These are phyloP conservation scores for Prototheca wickerhamii DNA, from an alignment of 163 green algal genomes.

Conservation along the genomic window DNA sequence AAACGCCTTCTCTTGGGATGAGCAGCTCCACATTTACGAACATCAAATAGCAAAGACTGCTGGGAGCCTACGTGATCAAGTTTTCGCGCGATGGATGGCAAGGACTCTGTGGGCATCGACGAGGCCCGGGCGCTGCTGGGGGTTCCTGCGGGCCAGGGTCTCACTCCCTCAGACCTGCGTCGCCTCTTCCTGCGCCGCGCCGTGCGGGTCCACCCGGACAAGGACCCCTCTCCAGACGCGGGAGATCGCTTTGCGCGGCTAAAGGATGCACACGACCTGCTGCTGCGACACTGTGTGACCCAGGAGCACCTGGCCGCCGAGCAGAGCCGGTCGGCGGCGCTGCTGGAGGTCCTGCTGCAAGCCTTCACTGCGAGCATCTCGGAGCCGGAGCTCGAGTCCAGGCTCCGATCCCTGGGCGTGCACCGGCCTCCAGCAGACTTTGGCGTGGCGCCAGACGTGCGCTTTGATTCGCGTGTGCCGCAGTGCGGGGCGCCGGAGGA, in stretches of 20 bases:
- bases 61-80: too few relatives aligned
- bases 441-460: neutral
- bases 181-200: constrained; percentile 76
- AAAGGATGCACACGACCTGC: constrained; percentile 15
- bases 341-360: neutral
- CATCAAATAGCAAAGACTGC: too few relatives aligned
- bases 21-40: too few relatives aligned
- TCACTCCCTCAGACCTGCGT: constrained; percentile 37
- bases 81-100: too few relatives aligned
- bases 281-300: neutral
- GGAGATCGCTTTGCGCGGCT: constrained; percentile 30
- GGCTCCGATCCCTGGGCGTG: neutral
- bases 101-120: neutral
- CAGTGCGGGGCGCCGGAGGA: neutral
- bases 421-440: constrained; percentile 1
- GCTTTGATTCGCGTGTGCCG: neutral
- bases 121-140: constrained; percentile 2
- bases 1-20: too few relatives aligned
- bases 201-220: constrained; percentile 79
- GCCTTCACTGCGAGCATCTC: neutral
- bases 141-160: neutral
- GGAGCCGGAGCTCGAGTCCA: neutral
- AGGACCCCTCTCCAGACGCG: constrained; percentile 50
- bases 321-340: neutral
- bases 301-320: neutral